Evolutionary conservation across 2,329 filamentous ascomycete genomes (phyloP), one percentile per base, ranked within the genome.

Genomic region (Trichophyton verrucosum): DNA sequence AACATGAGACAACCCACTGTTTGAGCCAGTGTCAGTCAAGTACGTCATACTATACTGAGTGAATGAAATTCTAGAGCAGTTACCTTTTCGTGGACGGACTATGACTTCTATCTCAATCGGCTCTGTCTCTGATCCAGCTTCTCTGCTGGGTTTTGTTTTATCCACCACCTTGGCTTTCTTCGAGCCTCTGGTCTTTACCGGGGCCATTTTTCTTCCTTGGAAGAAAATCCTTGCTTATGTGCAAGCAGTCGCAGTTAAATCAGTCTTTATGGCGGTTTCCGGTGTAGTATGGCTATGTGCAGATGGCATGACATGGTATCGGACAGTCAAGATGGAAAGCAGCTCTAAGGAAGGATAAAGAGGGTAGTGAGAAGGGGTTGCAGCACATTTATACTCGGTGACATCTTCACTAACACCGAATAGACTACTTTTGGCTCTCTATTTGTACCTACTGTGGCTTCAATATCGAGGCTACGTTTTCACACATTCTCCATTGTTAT

Each of bases 1-100:
- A 63, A 24, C 44, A 63, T 61, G 13, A 38, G 46, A 49, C 64
- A 61, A 30, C 64, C 64, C 11, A 47, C 62, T 65, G 38, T 38
- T 13, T 11, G 2, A 9, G 33, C 33, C 8, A 2, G 9, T 36
- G 17, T 24, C 5, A 20, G 40, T 3, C n/a, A 38, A 38, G 33
- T 38, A 38, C 33, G 13, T 38, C 33, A 38, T 13, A 38, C 9
- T 38, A 38, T 38, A 38, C 33, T 2, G 33, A 57, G 22, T 3
- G 51, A 40, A 22, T 27, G 40, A 30, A 30, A 30, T 38, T 17
- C n/a, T 53, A 27, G 3, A 20, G 42, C 13, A 40, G 53, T 49
- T 59, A 63, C 62, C 51, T 59, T 20, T 58, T 60, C 60, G 60
- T n/a, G 46, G 47, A 24, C n/a, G 58, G 49, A 22, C 59, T 15